Base-by-base conservation (phyloP, 202 grass and related monocot genomes). In the Alloteropsis angusta region DNA sequence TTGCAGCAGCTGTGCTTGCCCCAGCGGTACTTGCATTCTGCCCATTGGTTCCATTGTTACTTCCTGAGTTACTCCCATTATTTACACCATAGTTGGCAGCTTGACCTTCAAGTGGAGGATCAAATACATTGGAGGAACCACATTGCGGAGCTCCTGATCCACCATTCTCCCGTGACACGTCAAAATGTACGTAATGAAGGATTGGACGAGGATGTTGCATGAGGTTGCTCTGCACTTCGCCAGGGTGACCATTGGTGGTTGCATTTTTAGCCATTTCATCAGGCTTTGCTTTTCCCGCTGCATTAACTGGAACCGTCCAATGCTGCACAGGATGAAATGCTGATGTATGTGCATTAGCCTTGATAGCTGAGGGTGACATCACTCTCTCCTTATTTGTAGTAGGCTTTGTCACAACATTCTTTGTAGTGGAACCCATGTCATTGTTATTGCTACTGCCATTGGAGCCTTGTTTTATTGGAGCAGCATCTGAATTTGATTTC, bases 361-460 rank as follows among this genome's bases (percentile, higher is more conserved):
- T 97, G 67, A 90, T 62, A 67, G 78, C 74, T 62, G 80, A 87
- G 48, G 89, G 71, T 57, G 87, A 87, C 6, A 22, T 53, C 71
- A 90, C 76, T 60, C 81, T 88, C 60, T 89, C 88, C 54, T 86
- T 87, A 30, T 85, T 81, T 49, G 57, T 23, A 14, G 54, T 60
- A 79, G 79, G 64, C 61, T 87, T 93, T 39, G 76, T 62, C 53
- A 82, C 76, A n/a, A 67, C 83, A 59, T 89, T 93, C 82, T 89
- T 96, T 37, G 83, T 99, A 67, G 85, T 93, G 55, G 96, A 99
- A 18, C 87, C 96, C 88, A 91, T 93, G 74, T 90, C 90, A 42
- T 91, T 86, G 52, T 93, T 93, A 49, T 93, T 91, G 79, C 88
- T 91, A 83, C 88, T 93, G 52, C 83, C 90, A 86, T 96, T 89